Base-by-base conservation (phyloP, 2,329 filamentous ascomycete genomes). In the Neurospora crassa region DNA sequence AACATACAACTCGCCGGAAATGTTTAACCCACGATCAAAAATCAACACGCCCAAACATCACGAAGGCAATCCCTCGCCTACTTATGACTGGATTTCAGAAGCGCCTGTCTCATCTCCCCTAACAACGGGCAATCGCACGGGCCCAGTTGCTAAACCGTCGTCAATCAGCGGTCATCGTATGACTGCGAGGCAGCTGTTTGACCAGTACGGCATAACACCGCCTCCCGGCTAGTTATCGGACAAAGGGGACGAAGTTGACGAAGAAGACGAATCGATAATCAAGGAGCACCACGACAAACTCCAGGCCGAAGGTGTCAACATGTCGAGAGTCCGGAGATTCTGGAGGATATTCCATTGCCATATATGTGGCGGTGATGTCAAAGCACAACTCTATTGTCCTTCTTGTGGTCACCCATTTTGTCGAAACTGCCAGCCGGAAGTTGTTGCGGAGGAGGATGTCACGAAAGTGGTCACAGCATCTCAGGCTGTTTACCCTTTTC, bases 341-440 rank as follows among this genome's bases (percentile, higher is more conserved):
- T 75, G 77, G 53, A 82, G 80, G 69, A 77, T 83, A 37, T 88
- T 86, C 72, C 86, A 88, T 74, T 88, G 86, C 72, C 86, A 88
- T 74, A 78, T 84, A 11, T 89, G 86, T 74, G 82, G 82, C 14
- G 80, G 81, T 67, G 79, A 78, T 53, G 80, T 83, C 45, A 78
- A 76, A 67, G 78, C 79, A 14, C 78, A 79, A 40, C 78, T 78
- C 10, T 80, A 80, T 67, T 88, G 86, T 74, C 76, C 79, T 40
- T 81, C 81, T 59, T 88, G 86, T 74, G 84, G 84, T 0, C 87
- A 88, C 75, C 81, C 79, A 11, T 81, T 86, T 18, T 88, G 86
- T 74, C 73, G 78, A 41, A 83, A 83, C 70, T 88, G 86, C 73
- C 79, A 77, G 10, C 80, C 79, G 63, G 80, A 83, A 69, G 71